Base-by-base conservation (phyloP, 1,284 basidiomycete genomes). In the Lignosus rhinocerotis region DNA sequence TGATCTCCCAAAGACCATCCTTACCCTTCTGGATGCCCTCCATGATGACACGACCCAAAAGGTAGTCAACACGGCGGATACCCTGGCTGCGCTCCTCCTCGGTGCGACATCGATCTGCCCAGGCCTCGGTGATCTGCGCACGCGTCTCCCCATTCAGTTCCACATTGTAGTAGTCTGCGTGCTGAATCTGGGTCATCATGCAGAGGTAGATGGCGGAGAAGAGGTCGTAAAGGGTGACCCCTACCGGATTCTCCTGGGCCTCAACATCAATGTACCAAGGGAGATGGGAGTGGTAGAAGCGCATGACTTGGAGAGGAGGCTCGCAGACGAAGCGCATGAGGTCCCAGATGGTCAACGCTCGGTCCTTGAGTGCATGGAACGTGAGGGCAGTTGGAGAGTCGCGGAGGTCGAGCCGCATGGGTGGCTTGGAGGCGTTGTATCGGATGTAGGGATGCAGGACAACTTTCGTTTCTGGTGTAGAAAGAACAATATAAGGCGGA, bases 241-340 rank as follows among this genome's bases (percentile, higher is more conserved):
- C 86, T n/a, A 79, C 68, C 1, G 77, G 75, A 51, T 79, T 77
- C 19, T 65, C 66, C 16, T 25, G 25, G 25, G 72, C 71, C 17
- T 67, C 66, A 25, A 84, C 72, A 54, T 84, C 81, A 67, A 86
- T 79, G 66, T 79, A 82, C 84, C 85, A 86, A 2, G 84, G 85
- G 9, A 84, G 69, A 33, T 74, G 73, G 0, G 77, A 71, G 66
- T 83, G 81, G 60, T 76, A 80, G 51, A 86, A 60, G 11, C 80
- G 78, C 72, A 86, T 77, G 58, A 73, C 72, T 19, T 72, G 62
- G 1, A 77, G 70, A 0, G 80, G 70, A 0, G 84, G 84, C 34
- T 74, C 72, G 30, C 78, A 80, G 12, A 75, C 78, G 33, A 78
- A 72, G 51, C 78, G 78, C 21, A 69, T 72, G 60, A 80, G 73